phyloP scores from a whole-genome alignment of 2,329 filamentous ascomycete genomes.

The Sporothrix globosa region DNA sequence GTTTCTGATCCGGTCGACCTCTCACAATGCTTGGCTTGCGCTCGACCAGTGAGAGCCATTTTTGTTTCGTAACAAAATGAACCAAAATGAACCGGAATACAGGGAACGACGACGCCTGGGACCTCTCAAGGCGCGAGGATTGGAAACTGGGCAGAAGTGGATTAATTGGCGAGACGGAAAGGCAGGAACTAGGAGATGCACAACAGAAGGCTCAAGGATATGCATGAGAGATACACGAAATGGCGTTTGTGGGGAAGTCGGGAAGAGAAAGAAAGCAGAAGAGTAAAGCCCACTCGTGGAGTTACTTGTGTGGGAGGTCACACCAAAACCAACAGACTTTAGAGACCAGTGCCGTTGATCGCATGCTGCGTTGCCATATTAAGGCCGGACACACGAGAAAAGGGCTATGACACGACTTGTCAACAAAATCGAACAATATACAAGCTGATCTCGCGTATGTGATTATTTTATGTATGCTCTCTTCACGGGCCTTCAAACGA shows the following conservation, averaged over 20 bases:
- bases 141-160: not conserved
- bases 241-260: conserved; percentile 18
- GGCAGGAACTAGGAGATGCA: not conserved
- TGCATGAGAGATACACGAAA: conserved; percentile 12
- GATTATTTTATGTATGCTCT: not conserved
- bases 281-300: not conserved
- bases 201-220: not conserved
- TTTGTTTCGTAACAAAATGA: conserved; percentile 23
- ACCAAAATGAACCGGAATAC: not conserved
- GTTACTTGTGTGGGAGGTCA: no score
- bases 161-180: conserved; percentile 12
- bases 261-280: not conserved
- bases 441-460: not conserved
- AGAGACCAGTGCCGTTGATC: not conserved
- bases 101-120: not conserved
- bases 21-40: conserved; percentile 5
- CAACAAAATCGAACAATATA: not conserved
- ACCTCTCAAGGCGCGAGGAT: conserved; percentile 24
- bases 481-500: not conserved
- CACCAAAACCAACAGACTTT: no score
- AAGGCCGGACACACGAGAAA: no score
- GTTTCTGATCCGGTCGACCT: not conserved
- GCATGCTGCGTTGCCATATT: conserved; percentile 17
- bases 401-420: not conserved
- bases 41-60: not conserved